A percentile compares a stretch with the other conserved stretches of the same genome.
These are phyloP conservation scores for Glycyrrhiza uralensis DNA, from an alignment of 306 rosid genomes.

Conservation along the genomic window DNA sequence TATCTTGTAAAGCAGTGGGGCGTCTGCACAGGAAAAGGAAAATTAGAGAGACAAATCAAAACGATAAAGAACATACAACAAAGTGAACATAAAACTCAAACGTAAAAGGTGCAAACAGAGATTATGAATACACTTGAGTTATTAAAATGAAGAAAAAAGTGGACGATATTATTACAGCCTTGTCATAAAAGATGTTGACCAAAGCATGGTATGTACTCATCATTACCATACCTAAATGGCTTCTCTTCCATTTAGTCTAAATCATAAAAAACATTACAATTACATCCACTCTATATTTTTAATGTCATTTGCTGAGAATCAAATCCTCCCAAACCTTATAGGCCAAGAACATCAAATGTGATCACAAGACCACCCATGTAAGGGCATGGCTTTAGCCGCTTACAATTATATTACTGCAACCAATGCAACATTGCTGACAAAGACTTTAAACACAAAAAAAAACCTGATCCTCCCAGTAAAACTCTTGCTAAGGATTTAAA, in stretches of 20 bases:
- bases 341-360: background rate
- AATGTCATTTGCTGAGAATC: background rate
- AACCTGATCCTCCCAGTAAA: background rate
- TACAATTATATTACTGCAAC: background rate
- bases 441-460: background rate
- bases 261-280: background rate
- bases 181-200: background rate
- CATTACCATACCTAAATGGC: background rate
- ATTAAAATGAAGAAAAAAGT: conserved; percentile 1
- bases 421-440: conserved; percentile 14
- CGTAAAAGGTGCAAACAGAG: background rate
- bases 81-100: background rate
- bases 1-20: conserved; percentile 92
- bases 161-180: background rate
- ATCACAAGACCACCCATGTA: conserved; percentile 2
- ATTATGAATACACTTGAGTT: background rate
- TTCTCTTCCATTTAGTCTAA: background rate
- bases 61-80: background rate
- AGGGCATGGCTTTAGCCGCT: background rate
- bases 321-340: conserved; percentile 8
- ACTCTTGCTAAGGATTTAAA: conserved; percentile 10
- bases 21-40: conserved; percentile 56
- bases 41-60: background rate
- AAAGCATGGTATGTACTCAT: background rate
- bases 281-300: background rate